Percentiles rank a stretch among this genome's conserved stretches.
These are phyloP conservation scores for Neurospora discreta DNA, from an alignment of 495 filamentous ascomycete species.

Conservation along the genomic window DNA sequence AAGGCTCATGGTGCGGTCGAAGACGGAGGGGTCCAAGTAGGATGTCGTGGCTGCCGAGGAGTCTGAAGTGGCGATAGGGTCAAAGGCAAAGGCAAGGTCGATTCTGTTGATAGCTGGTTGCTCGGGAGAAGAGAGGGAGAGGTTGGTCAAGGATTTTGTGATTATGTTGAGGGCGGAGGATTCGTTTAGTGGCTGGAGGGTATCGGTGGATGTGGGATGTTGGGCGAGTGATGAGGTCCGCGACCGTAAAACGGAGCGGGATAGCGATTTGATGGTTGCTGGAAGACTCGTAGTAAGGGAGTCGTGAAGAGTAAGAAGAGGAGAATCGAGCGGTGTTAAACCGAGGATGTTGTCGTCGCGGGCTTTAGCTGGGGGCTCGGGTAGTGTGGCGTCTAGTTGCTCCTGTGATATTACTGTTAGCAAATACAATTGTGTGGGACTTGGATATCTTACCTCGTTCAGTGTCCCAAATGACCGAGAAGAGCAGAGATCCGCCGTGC, in stretches of 20 bases:
- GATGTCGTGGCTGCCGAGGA: constrained; percentile 21
- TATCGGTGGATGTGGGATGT: background rate
- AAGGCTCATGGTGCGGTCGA: constrained; percentile 54
- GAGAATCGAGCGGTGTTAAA: constrained; percentile 47
- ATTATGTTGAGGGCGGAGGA: constrained; percentile 15
- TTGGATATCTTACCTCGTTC: constrained; percentile 24
- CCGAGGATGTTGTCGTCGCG: constrained; percentile 55
- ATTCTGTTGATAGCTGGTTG: constrained; percentile 20
- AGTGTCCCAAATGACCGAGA: constrained; percentile 24
- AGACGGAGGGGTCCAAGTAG: constrained; percentile 47
- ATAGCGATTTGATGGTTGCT: constrained; percentile 24
- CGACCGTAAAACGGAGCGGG: constrained; percentile 19
- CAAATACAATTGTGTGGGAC: background rate
- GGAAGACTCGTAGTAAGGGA: constrained; percentile 13
- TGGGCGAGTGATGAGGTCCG: background rate
- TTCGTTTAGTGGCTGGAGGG: constrained; percentile 18
- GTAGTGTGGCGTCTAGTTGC: constrained; percentile 49
- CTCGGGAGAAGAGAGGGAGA: constrained; percentile 8
- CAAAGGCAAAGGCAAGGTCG: constrained; percentile 43
- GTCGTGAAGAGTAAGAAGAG: constrained; percentile 14
- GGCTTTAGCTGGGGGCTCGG: constrained; percentile 45
- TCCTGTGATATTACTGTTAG: constrained; percentile 23
- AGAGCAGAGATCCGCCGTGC: constrained; percentile 40
- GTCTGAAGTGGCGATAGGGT: constrained; percentile 41
- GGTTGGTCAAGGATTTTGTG: constrained; percentile 13